Percentiles rank a stretch among this genome's conserved stretches.
These are phyloP conservation scores for Cardamine resedifolia DNA, from an alignment of 345 rosid species.

Conservation along the genomic window DNA sequence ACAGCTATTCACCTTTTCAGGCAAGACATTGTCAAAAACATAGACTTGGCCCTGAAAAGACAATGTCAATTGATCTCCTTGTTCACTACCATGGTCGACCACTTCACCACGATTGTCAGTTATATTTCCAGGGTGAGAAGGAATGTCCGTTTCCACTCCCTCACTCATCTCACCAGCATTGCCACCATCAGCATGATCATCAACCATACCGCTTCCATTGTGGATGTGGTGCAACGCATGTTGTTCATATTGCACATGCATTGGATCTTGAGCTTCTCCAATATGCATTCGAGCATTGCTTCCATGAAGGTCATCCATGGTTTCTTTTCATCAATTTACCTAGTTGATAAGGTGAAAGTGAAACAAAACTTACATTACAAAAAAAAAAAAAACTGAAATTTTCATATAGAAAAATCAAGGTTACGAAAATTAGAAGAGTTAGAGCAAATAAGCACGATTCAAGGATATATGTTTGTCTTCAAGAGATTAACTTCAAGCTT, in stretches of 20 bases:
- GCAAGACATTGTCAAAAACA: conserved; percentile 66
- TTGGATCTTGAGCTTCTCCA: conserved; percentile 44
- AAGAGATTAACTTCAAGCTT: neutral
- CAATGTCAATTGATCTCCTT: conserved; percentile 63
- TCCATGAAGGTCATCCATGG: conserved; percentile 53
- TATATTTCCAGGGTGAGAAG: conserved; percentile 55
- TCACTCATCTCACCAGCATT: conserved; percentile 39
- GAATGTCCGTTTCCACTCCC: conserved; percentile 47
- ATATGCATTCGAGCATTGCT: conserved; percentile 44
- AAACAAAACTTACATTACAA: conserved; percentile 1
- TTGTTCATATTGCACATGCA: conserved; percentile 48
- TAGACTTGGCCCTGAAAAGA: conserved; percentile 82
- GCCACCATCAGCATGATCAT: conserved; percentile 42
- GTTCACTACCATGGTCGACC: conserved; percentile 43
- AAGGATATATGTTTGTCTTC: neutral
- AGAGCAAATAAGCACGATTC: neutral
- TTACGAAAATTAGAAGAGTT: neutral
- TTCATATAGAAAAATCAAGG: neutral
- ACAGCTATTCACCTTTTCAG: conserved; percentile 54
- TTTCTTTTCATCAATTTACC: conserved; percentile 19
- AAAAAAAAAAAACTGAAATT: neutral
- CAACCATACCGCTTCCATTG: conserved; percentile 44
- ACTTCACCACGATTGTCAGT: conserved; percentile 45
- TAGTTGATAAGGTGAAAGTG: neutral
- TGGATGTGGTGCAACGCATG: conserved; percentile 47